These are phyloP conservation scores for Straminergon stramineum DNA, from an alignment of 225 moss, liverwort and hornwort species.

Conservation along the genomic window DNA sequence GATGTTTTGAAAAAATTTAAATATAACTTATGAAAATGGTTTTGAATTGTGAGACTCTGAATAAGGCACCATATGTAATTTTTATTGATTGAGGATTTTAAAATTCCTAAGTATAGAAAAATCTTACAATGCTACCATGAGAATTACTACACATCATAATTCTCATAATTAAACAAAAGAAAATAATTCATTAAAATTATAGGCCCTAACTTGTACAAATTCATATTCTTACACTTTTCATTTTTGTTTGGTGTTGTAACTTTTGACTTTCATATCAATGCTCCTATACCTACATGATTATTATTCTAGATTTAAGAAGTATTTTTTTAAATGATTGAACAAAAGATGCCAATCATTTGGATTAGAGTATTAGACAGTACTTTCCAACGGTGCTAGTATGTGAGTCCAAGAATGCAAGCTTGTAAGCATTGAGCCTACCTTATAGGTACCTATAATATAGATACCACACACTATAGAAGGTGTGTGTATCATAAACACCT, in stretches of 20 bases:
- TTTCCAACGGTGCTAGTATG: too few relatives aligned
- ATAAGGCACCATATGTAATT: neutral
- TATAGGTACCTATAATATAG: too few relatives aligned
- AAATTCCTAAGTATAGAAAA: neutral
- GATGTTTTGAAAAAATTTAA: neutral
- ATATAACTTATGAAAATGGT: neutral
- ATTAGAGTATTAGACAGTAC: too few relatives aligned
- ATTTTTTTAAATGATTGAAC: neutral
- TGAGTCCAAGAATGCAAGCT: too few relatives aligned
- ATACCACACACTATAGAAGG: too few relatives aligned
- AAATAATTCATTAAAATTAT: accelerated
- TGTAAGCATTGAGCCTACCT: too few relatives aligned
- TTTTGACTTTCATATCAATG: neutral
- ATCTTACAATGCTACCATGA: neutral
- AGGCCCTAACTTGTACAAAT: accelerated
- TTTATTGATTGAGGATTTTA: neutral
- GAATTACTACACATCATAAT: neutral
- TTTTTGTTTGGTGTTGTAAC: accelerated
- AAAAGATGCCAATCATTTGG: neutral
- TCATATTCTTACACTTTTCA: neutral
- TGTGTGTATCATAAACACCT: too few relatives aligned
- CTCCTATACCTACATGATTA: neutral
- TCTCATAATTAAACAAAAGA: neutral
- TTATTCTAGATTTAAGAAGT: neutral
- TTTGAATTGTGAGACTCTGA: neutral